These are phyloP conservation scores for Lyophyllum shimeji DNA, from an alignment of 768 basidiomycete genomes.

Conservation along the genomic window DNA sequence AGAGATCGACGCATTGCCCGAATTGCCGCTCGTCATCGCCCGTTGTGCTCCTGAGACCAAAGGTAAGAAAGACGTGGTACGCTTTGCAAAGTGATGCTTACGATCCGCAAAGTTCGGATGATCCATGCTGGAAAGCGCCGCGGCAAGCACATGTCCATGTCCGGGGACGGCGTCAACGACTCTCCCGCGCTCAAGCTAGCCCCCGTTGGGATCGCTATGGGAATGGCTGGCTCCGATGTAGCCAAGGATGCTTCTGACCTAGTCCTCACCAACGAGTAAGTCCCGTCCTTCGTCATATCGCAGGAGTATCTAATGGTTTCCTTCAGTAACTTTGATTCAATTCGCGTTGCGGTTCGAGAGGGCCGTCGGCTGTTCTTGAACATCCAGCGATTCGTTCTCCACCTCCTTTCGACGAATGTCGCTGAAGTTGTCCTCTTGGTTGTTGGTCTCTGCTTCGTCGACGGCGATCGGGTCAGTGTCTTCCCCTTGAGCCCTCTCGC, in stretches of 20 bases:
- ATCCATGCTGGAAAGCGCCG: conserved; percentile 59
- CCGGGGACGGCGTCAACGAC: conserved; percentile 61
- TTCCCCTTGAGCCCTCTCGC: conserved; percentile 51
- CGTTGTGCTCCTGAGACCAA: conserved; percentile 57
- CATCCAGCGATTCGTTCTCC: conserved; percentile 55
- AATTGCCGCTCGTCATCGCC: conserved; percentile 59
- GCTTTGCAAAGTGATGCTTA: background rate
- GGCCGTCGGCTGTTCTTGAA: conserved; percentile 60
- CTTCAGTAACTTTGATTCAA: conserved; percentile 54
- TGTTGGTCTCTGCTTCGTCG: conserved; percentile 57
- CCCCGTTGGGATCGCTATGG: conserved; percentile 61
- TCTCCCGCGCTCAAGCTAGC: conserved; percentile 55
- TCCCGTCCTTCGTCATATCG: background rate
- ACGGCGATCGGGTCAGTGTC: conserved; percentile 40
- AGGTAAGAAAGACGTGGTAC: conserved; percentile 18
- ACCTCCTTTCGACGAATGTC: conserved; percentile 52
- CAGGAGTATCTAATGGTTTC: background rate
- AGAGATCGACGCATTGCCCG: conserved; percentile 46
- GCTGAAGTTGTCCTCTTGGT: conserved; percentile 55
- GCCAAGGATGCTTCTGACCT: conserved; percentile 56
- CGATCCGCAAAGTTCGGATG: conserved; percentile 38
- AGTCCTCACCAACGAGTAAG: conserved; percentile 55
- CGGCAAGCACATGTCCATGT: conserved; percentile 53
- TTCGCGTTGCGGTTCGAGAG: conserved; percentile 55
- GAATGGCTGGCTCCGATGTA: conserved; percentile 53